Conservation (phyloP, 768 basidiomycete species). For the Naematelia encephala region DNA sequence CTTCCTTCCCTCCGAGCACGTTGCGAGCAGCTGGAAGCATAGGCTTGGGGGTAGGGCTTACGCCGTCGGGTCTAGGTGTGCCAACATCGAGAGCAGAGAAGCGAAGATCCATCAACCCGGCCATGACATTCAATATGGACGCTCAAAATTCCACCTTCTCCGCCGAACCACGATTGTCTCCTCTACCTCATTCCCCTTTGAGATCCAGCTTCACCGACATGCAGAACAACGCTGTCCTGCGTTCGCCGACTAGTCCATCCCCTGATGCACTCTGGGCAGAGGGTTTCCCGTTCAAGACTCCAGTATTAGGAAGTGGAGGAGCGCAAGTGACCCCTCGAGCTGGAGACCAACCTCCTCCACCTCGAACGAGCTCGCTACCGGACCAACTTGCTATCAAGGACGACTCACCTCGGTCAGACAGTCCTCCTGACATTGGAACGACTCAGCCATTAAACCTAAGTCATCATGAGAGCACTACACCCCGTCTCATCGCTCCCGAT, state of each 20-base stretch:
- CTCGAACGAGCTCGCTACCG: slow-evolving; percentile 38
- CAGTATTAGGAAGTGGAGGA: background rate
- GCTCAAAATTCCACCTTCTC: slow-evolving; percentile 31
- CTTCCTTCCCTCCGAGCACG: slow-evolving; percentile 9
- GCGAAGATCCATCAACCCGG: slow-evolving; percentile 61
- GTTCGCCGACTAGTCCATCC: slow-evolving; percentile 33
- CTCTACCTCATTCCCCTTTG: slow-evolving; percentile 48
- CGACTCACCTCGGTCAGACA: background rate
- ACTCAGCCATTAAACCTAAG: background rate
- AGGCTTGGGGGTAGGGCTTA: slow-evolving; percentile 41
- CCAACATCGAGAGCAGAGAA: slow-evolving; percentile 54
- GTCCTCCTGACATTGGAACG: background rate
- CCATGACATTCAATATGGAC: slow-evolving; percentile 52
- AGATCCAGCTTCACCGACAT: slow-evolving; percentile 55
- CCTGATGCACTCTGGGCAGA: slow-evolving; percentile 12
- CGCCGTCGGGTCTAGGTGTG: slow-evolving; percentile 37
- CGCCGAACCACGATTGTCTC: slow-evolving; percentile 32
- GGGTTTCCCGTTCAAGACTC: slow-evolving; percentile 33
- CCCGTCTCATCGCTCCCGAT: slow-evolving; percentile 71
- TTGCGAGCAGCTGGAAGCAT: slow-evolving; percentile 11
- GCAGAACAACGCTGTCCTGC: slow-evolving; percentile 8
- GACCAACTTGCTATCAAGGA: slow-evolving; percentile 14
- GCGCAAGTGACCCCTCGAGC: slow-evolving; percentile 4
- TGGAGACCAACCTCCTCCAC: slow-evolving; percentile 23
- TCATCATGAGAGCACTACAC: slow-evolving; percentile 13